Percentiles rank a stretch among this genome's conserved stretches.
Conservation (phyloP, 192 early-diverging fungal species). For the Coemansia erecta region DNA sequence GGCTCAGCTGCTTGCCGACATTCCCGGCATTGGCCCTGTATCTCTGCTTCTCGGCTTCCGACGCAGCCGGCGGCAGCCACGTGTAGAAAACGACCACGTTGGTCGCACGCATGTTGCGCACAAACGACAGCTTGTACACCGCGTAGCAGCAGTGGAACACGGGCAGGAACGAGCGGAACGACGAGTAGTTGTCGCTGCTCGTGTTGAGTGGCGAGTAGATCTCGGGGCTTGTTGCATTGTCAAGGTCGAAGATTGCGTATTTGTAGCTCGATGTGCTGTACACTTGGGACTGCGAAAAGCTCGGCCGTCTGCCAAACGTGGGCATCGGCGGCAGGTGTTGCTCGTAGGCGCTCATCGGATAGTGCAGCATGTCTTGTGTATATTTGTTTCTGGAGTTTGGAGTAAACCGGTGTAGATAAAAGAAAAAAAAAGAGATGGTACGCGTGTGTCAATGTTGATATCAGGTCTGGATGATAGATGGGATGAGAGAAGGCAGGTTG, state of each 20-base stretch:
- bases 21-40: neutral
- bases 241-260: constrained; percentile 17
- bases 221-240: constrained; percentile 7
- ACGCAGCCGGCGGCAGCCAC: constrained; percentile 14
- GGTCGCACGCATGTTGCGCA: constrained; percentile 13
- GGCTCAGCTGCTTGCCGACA: constrained; percentile 9
- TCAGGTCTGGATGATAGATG: too few species aligned
- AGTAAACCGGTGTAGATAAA: neutral
- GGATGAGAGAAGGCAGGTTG: too few species aligned
- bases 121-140: constrained; percentile 15
- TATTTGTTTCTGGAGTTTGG: neutral
- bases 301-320: constrained; percentile 4
- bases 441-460: too few species aligned
- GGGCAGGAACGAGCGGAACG: constrained; percentile 15
- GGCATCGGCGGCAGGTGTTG: constrained; percentile 8
- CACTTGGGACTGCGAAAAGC: neutral
- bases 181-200: constrained; percentile 10
- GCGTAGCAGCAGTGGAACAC: constrained; percentile 22
- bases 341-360: constrained; percentile 1
- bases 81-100: constrained; percentile 18
- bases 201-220: constrained; percentile 5
- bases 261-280: constrained; percentile 22
- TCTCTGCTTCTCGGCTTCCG: constrained; percentile 14
- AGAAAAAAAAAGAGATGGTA: neutral
- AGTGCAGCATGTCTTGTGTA: neutral